Conservation (phyloP, 345 rosid species). For the Brassica napus region DNA sequence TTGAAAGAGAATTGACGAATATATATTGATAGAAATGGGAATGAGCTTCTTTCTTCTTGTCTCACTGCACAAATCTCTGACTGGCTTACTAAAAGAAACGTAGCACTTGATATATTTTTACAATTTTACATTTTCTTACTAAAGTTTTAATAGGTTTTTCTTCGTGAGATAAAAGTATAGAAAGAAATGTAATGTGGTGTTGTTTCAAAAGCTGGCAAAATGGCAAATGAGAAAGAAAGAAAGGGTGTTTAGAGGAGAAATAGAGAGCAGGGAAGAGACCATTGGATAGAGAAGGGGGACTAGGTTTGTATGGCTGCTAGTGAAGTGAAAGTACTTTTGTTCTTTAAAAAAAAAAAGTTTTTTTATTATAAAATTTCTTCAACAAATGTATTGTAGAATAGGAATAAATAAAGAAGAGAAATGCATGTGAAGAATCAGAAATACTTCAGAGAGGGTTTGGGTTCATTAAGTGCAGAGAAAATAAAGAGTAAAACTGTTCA, state of each 20-base stretch:
- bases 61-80: constrained; percentile 36
- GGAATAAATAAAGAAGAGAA: constrained; percentile 20
- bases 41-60: constrained; percentile 25
- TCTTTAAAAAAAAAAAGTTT: background rate
- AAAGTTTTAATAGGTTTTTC: background rate
- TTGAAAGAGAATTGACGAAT: background rate
- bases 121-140: background rate
- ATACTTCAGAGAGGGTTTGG: constrained; percentile 29
- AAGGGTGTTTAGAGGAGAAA: constrained; percentile 26
- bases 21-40: constrained; percentile 20
- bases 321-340: constrained; percentile 38
- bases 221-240: constrained; percentile 16
- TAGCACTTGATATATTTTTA: background rate
- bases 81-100: background rate
- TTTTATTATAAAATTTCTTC: background rate
- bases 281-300: constrained; percentile 45
- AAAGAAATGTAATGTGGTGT: background rate
- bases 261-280: constrained; percentile 35
- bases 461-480: constrained; percentile 29
- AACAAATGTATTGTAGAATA: background rate
- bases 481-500: constrained; percentile 30
- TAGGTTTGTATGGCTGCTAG: constrained; percentile 40
- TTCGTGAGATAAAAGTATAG: background rate
- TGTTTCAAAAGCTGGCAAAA: constrained; percentile 3
- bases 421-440: constrained; percentile 41